Percentiles rank a stretch among this genome's conserved stretches.
phyloP scores from a whole-genome alignment of 805 yeast genomes.

The Wickerhamiella hasegawae region DNA sequence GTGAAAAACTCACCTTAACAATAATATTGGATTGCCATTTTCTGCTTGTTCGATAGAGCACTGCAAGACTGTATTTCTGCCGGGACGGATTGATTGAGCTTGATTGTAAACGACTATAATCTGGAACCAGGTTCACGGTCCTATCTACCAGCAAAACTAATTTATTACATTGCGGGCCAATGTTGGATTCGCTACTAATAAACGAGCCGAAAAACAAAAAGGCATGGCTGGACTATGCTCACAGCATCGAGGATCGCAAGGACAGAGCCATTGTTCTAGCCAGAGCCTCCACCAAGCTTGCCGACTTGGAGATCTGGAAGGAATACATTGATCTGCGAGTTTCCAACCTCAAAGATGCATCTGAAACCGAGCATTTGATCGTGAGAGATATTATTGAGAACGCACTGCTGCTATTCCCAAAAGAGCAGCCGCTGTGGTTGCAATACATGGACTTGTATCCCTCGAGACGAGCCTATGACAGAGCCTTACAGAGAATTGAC shows the following conservation, averaged over 20 bases:
- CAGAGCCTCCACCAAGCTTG: background rate
- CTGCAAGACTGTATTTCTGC: no score
- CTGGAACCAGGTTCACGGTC: no score
- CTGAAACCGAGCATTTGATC: background rate
- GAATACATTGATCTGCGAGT: slow-evolving; percentile 30
- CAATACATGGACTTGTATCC: slow-evolving; percentile 6
- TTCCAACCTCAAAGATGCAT: slow-evolving; percentile 7
- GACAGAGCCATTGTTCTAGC: slow-evolving; percentile 2
- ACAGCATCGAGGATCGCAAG: background rate
- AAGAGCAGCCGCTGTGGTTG: slow-evolving; percentile 5
- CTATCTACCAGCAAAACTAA: no score
- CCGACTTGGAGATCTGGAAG: slow-evolving; percentile 36
- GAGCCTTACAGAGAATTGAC: slow-evolving; percentile 32
- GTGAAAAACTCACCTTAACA: no score
- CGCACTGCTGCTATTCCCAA: slow-evolving; percentile 8
- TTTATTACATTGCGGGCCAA: no score
- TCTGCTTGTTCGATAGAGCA: no score
- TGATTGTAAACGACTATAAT: no score
- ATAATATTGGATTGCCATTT: background rate
- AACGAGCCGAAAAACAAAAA: slow-evolving; percentile 1
- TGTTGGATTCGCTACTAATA: no score
- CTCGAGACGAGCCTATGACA: slow-evolving; percentile 31
- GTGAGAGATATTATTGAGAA: slow-evolving; percentile 1
- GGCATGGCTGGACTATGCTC: slow-evolving; percentile 1
- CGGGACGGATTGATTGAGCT: no score